These are phyloP conservation scores for Akebia trifoliata DNA, from an alignment of 164 flowering plant species.

Conservation along the genomic window DNA sequence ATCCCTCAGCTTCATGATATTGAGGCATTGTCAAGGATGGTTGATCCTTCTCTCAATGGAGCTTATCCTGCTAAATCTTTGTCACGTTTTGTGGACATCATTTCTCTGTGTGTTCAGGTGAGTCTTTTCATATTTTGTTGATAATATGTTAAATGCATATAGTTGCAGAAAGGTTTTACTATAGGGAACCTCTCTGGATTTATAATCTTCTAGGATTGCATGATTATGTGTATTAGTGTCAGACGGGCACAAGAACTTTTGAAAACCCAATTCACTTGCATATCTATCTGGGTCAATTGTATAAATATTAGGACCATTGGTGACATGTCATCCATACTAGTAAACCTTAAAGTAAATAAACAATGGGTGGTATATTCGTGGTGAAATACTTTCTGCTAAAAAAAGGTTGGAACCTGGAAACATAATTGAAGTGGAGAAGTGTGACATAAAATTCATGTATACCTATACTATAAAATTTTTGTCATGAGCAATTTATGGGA, in stretches of 20 bases:
- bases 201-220: not conserved
- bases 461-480: too few species aligned
- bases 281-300: not conserved
- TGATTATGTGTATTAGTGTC: not conserved
- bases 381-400: too few species aligned
- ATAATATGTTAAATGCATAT: not conserved
- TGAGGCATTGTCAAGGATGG: slow-evolving; percentile 84
- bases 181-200: not conserved
- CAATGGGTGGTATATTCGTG: too few species aligned
- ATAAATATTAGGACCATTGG: not conserved
- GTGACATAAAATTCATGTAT: too few species aligned
- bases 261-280: not conserved
- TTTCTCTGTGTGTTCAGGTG: slow-evolving; percentile 86
- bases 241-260: not conserved
- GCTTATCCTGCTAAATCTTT: slow-evolving; percentile 74
- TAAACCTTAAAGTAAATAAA: too few species aligned
- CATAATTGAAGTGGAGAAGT: too few species aligned
- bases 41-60: slow-evolving; percentile 81
- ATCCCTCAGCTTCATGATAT: slow-evolving; percentile 92
- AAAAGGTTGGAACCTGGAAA: too few species aligned
- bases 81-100: slow-evolving; percentile 85
- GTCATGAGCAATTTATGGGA: too few species aligned
- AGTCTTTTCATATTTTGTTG: slow-evolving; percentile 10
- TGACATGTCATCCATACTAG: too few species aligned
- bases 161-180: not conserved